phyloP scores from a whole-genome alignment of 108 stramenopile species.

The Fragilariopsis cylindrus region DNA sequence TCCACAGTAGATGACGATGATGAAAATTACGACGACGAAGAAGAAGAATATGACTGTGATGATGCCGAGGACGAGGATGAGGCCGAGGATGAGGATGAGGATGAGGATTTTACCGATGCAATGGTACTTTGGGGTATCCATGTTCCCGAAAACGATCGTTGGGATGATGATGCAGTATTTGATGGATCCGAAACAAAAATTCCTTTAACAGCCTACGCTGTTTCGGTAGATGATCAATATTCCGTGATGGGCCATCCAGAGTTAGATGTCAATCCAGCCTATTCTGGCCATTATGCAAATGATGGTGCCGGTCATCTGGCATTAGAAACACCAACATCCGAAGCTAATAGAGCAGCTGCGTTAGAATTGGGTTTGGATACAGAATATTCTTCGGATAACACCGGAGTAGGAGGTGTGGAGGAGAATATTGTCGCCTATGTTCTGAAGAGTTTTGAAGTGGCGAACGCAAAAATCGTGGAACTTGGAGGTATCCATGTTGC shows the following conservation, averaged over 20 bases:
- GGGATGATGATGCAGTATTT: background rate
- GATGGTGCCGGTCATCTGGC: background rate
- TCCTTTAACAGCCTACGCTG: background rate
- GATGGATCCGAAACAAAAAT: background rate
- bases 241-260: background rate
- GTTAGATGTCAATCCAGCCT: background rate
- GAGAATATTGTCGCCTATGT: background rate
- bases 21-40: too few species aligned
- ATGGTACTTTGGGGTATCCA: background rate
- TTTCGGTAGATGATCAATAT: background rate
- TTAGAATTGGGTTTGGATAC: too few species aligned
- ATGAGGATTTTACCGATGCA: background rate
- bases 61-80: too few species aligned
- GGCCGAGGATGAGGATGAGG: background rate
- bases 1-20: too few species aligned
- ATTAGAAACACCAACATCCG: background rate
- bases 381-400: too few species aligned
- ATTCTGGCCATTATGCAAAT: background rate
- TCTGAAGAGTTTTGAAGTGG: background rate
- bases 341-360: too few species aligned
- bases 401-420: background rate
- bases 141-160: background rate
- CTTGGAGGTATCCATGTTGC: slow-evolving; percentile 6
- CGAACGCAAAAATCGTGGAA: slow-evolving; percentile 10
- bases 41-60: background rate